Conservation (phyloP, 805 yeast genomes). For the Grigorovia jiainica region DNA sequence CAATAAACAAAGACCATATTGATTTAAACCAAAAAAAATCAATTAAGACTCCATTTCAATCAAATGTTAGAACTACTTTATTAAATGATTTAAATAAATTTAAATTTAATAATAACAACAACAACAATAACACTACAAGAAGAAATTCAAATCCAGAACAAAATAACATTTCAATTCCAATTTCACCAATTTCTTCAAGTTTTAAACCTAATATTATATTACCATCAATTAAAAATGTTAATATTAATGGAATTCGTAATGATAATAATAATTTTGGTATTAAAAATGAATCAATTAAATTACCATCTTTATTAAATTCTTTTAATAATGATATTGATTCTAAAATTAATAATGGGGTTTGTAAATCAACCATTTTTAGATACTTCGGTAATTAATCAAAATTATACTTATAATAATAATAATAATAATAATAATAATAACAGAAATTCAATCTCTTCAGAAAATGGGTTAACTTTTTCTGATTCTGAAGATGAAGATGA, state of each 20-base stretch:
- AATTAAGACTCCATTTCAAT: conserved; percentile 9
- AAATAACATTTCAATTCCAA: neutral
- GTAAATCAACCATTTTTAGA: neutral
- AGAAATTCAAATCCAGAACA: neutral
- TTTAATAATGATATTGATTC: neutral
- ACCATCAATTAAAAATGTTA: neutral
- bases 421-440: neutral
- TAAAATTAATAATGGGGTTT: neutral
- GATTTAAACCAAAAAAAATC: neutral
- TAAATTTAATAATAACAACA: neutral
- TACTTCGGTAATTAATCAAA: neutral
- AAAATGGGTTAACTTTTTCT: conserved; percentile 33
- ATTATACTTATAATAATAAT: neutral
- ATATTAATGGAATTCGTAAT: no score
- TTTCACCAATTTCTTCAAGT: neutral
- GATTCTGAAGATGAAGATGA: conserved; percentile 92
- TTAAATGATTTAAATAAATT: neutral
- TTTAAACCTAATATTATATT: neutral
- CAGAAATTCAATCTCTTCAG: no score
- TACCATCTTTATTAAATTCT: neutral
- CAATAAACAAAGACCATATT: neutral
- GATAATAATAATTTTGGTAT: neutral
- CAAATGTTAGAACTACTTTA: conserved; percentile 24
- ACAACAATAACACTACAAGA: neutral
- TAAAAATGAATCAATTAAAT: neutral